Percentiles rank a stretch among this genome's conserved stretches.
Conservation (phyloP, 305 asterid genomes). For the Fraxinus paxiana region DNA sequence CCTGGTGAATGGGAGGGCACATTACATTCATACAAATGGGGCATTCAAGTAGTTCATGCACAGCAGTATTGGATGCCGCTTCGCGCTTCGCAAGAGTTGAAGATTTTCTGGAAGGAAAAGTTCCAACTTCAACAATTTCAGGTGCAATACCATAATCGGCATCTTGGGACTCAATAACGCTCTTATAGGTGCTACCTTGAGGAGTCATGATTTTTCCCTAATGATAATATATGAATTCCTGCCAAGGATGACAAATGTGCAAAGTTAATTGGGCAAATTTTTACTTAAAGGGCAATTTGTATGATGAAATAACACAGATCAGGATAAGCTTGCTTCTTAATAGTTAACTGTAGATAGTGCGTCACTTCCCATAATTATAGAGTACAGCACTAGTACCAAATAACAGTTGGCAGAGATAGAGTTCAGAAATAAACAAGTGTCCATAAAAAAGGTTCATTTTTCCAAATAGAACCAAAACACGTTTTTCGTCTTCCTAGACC, state of each 20-base stretch:
- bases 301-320: not conserved
- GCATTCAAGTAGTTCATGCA: slow-evolving; percentile 76
- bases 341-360: not conserved
- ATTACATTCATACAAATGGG: slow-evolving; percentile 66
- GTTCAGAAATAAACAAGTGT: not conserved
- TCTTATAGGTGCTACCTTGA: slow-evolving; percentile 45
- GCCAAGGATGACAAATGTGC: slow-evolving; percentile 14
- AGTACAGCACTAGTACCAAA: not conserved
- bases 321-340: not conserved
- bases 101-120: slow-evolving; percentile 48
- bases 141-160: slow-evolving; percentile 44
- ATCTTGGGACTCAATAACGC: slow-evolving; percentile 35
- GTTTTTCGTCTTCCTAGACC: not conserved
- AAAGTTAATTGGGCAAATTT: slow-evolving; percentile 4
- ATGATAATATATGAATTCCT: slow-evolving; percentile 15
- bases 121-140: slow-evolving; percentile 44
- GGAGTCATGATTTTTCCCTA: slow-evolving; percentile 46
- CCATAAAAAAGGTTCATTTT: not conserved
- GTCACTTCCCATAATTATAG: not conserved
- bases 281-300: not conserved
- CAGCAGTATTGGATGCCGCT: slow-evolving; percentile 49
- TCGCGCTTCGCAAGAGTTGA: slow-evolving; percentile 38
- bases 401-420: not conserved
- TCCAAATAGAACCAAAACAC: not conserved
- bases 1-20: slow-evolving; percentile 92